phyloP scores from a whole-genome alignment of 2,329 filamentous ascomycete genomes.

The Gnomoniopsis smithogilvyi region DNA sequence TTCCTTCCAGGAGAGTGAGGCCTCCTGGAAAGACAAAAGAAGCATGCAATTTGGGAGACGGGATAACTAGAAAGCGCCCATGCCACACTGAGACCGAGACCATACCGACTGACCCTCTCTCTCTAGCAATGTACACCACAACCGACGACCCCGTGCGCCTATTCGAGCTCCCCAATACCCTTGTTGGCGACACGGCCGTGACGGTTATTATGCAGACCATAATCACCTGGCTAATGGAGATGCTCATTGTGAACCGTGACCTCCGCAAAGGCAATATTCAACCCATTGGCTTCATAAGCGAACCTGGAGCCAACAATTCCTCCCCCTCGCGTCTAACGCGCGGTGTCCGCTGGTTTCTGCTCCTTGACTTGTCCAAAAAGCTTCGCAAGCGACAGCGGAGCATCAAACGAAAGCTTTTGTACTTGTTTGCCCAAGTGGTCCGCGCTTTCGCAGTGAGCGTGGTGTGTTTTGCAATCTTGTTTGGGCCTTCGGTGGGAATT shows the following conservation, averaged over 20 bases:
- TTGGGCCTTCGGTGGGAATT: conserved; percentile 40
- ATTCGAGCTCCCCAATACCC: conserved; percentile 48
- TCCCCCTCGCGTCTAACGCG: conserved; percentile 6
- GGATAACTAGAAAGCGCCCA: neutral
- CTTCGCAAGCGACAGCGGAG: conserved; percentile 26
- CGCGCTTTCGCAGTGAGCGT: conserved; percentile 35
- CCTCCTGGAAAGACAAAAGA: too few relatives aligned
- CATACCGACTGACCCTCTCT: conserved; percentile 15
- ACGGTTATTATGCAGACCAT: conserved; percentile 50
- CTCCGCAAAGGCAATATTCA: conserved; percentile 41
- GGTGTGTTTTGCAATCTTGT: conserved; percentile 39
- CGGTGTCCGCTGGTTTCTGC: conserved; percentile 41
- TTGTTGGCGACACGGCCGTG: conserved; percentile 47
- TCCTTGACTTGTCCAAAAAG: conserved; percentile 31
- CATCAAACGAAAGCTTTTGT: conserved; percentile 29
- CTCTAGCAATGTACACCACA: conserved; percentile 45
- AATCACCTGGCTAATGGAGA: conserved; percentile 50
- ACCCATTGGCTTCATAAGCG: conserved; percentile 41
- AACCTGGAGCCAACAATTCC: conserved; percentile 26
- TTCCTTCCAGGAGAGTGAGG: too few relatives aligned
- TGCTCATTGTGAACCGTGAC: conserved; percentile 44
- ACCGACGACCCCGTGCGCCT: conserved; percentile 42
- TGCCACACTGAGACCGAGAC: neutral
- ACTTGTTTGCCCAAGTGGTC: conserved; percentile 33
- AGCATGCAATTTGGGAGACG: too few relatives aligned